Evolutionary conservation across 192 early-diverging fungal genomes (phyloP).

Genomic region (Coemansia furcata): DNA sequence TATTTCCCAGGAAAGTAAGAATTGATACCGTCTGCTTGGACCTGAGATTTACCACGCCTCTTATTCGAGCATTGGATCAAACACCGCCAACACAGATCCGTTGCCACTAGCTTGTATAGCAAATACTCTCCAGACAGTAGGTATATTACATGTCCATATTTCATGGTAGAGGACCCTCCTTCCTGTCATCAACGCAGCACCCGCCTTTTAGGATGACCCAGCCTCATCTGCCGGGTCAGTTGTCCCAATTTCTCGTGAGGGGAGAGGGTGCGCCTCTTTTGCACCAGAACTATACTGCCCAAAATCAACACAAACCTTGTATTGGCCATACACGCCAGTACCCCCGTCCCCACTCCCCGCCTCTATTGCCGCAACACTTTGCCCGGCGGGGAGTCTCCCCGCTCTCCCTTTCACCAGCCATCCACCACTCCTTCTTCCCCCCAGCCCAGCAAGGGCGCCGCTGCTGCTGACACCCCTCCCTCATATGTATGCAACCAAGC

Average conservation of each 20-base stretch:
- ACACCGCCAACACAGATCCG: background rate
- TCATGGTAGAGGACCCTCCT: background rate
- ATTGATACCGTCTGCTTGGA: background rate
- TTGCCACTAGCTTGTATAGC: background rate
- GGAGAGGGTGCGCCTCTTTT: background rate
- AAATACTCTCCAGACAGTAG: background rate
- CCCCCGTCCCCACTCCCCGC: slow-evolving; percentile 6
- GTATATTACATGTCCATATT: background rate
- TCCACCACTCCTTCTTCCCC: background rate
- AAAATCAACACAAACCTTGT: slow-evolving; percentile 5
- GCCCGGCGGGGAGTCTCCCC: background rate
- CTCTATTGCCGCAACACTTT: background rate
- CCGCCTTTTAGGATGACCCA: background rate
- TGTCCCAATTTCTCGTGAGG: background rate
- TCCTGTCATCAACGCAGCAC: background rate
- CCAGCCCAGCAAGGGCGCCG: background rate
- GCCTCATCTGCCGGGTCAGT: background rate
- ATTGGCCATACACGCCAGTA: background rate
- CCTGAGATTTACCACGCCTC: background rate
- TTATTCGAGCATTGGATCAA: background rate
- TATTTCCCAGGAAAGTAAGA: background rate
- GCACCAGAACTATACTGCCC: slow-evolving; percentile 1
- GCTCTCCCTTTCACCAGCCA: background rate
- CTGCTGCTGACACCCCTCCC: background rate
- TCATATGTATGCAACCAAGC: background rate